A percentile compares a stretch with the other conserved stretches of the same genome.
These are phyloP conservation scores for Monosporascus sp. DNA, from an alignment of 2,329 filamentous ascomycete species.

Conservation along the genomic window DNA sequence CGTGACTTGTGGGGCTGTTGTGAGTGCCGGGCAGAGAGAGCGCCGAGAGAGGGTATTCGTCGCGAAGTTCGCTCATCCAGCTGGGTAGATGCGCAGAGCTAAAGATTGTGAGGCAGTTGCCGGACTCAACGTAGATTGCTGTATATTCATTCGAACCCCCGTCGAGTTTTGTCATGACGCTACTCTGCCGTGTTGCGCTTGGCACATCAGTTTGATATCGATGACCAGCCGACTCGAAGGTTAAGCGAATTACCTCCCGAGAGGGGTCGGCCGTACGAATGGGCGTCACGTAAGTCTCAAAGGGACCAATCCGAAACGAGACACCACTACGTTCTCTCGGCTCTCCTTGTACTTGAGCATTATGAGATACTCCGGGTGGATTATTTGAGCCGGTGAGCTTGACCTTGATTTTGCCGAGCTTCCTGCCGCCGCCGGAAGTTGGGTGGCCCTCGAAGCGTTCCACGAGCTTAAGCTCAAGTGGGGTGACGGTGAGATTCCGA, in stretches of 20 bases:
- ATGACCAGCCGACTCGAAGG: constrained; percentile 60
- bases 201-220: constrained; percentile 70
- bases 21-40: constrained; percentile 94
- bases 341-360: constrained; percentile 46
- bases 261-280: constrained; percentile 54
- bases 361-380: constrained; percentile 28
- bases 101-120: constrained; percentile 58
- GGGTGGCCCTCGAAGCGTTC: constrained; percentile 63
- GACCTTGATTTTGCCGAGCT: constrained; percentile 40
- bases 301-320: constrained; percentile 60
- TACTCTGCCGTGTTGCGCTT: constrained; percentile 53
- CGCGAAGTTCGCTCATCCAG: constrained; percentile 77
- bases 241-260: constrained; percentile 67
- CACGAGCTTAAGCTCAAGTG: constrained; percentile 65
- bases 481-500: constrained; percentile 73
- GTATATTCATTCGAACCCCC: constrained; percentile 51
- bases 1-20: constrained; percentile 82
- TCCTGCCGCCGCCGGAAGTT: constrained; percentile 36
- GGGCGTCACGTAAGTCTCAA: constrained; percentile 58
- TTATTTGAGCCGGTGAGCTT: constrained; percentile 40
- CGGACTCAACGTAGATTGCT: constrained; percentile 56
- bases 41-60: constrained; percentile 68
- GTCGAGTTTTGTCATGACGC: constrained; percentile 53
- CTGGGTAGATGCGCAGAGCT: constrained; percentile 62
- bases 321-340: constrained; percentile 59